These are phyloP conservation scores for Saturnispora sekii DNA, from an alignment of 805 yeast species.

Conservation along the genomic window DNA sequence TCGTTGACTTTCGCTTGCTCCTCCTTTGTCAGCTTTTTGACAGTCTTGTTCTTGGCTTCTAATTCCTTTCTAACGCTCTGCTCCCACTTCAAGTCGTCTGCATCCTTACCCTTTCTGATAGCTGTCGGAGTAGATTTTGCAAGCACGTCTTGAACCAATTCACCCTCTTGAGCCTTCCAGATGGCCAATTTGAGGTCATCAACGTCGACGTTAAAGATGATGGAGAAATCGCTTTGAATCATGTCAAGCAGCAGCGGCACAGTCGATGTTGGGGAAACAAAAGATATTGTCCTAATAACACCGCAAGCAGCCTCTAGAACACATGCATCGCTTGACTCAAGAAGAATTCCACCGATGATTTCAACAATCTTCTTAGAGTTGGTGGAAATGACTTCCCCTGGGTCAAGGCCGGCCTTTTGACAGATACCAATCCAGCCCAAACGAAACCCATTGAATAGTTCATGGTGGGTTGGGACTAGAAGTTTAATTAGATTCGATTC, in stretches of 20 bases:
- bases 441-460: constrained; percentile 26
- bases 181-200: constrained; percentile 46
- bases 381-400: constrained; percentile 42
- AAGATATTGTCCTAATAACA: constrained; percentile 40
- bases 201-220: constrained; percentile 27
- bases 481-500: constrained; percentile 29
- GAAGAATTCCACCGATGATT: constrained; percentile 13
- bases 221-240: constrained; percentile 35
- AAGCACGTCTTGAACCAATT: constrained; percentile 55
- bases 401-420: constrained; percentile 50
- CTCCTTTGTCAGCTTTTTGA: constrained; percentile 65
- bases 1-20: constrained; percentile 55
- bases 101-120: constrained; percentile 67
- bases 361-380: constrained; percentile 22
- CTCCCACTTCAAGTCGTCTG: constrained; percentile 86
- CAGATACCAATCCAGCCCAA: constrained; percentile 75
- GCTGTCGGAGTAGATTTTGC: constrained; percentile 31
- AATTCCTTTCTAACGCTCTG: constrained; percentile 69
- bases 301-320: constrained; percentile 41
- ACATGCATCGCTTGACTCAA: constrained; percentile 14
- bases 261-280: constrained; percentile 48
- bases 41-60: constrained; percentile 34
- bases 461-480: constrained; percentile 37
- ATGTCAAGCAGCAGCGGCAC: constrained; percentile 40
- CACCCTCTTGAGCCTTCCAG: constrained; percentile 63